A percentile compares a stretch with the other conserved stretches of the same genome.
Evolutionary conservation across 352 stramenopile species (phyloP).

Genomic region (Globisporangium canariense): DNA sequence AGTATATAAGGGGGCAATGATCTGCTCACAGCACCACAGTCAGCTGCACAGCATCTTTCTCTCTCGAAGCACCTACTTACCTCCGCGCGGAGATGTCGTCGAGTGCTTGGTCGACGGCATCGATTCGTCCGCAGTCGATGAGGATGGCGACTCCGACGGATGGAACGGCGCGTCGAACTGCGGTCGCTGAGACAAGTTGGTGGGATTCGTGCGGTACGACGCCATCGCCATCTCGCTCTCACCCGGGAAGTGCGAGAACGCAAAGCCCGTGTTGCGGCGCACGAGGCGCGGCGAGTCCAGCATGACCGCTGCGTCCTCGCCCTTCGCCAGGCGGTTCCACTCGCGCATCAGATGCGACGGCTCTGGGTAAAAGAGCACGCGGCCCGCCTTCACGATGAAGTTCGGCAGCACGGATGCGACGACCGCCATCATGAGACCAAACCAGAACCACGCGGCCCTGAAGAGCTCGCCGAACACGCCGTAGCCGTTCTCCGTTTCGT

Average conservation of each 20-base stretch:
- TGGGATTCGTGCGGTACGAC: slow-evolving; percentile 26
- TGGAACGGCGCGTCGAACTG: slow-evolving; percentile 13
- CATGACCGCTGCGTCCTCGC: slow-evolving; percentile 50
- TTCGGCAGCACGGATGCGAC: slow-evolving; percentile 71
- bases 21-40: not conserved
- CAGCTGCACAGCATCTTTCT: not conserved
- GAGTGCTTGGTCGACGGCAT: slow-evolving; percentile 37
- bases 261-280: slow-evolving; percentile 84
- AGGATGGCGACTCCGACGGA: slow-evolving; percentile 34
- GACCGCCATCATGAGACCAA: slow-evolving; percentile 62
- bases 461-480: slow-evolving; percentile 64
- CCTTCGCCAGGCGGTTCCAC: slow-evolving; percentile 86
- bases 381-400: slow-evolving; percentile 83
- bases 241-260: slow-evolving; percentile 77
- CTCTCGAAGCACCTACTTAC: not conserved
- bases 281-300: slow-evolving; percentile 73
- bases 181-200: slow-evolving; percentile 7
- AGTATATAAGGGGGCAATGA: slow-evolving; percentile 2
- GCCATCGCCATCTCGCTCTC: slow-evolving; percentile 73
- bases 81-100: not conserved
- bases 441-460: slow-evolving; percentile 79
- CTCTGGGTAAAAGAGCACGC: slow-evolving; percentile 86
- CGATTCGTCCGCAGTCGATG: slow-evolving; percentile 58
- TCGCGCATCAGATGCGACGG: slow-evolving; percentile 88
- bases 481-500: slow-evolving; percentile 75